phyloP scores from a whole-genome alignment of 768 basidiomycete species.

The Suillus variegatus region DNA sequence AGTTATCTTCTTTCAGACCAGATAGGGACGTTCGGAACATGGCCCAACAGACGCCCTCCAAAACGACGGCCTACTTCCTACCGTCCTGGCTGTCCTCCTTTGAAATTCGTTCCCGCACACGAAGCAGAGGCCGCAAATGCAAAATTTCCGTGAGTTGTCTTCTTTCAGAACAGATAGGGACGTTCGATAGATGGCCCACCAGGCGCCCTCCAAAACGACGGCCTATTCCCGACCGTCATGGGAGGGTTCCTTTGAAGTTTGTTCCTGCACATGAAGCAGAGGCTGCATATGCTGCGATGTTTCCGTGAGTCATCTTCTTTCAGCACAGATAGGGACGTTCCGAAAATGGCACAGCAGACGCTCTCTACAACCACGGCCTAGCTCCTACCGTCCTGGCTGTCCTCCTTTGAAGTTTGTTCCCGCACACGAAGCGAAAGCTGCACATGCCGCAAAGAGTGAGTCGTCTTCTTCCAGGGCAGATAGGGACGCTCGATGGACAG shows the following conservation, averaged over 20 bases:
- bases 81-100: conserved; percentile 13
- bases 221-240: not conserved
- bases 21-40: not conserved
- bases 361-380: not conserved
- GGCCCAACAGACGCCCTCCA: not conserved
- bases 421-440: conserved; percentile 27
- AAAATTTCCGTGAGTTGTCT: conserved; percentile 12
- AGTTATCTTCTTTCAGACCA: not conserved
- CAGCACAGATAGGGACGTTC: not conserved
- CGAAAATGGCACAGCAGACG: not conserved
- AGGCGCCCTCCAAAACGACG: not conserved
- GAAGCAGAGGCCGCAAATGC: conserved; percentile 32
- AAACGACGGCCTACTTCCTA: not conserved
- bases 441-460: conserved; percentile 28
- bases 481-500: not conserved
- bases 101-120: conserved; percentile 23
- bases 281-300: conserved; percentile 20
- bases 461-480: not conserved
- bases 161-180: not conserved
- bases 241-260: conserved; percentile 19
- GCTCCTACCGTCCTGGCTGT: conserved; percentile 2
- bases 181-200: not conserved
- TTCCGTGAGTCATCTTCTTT: not conserved
- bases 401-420: conserved; percentile 27
- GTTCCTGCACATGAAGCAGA: conserved; percentile 30